Percentiles rank a stretch among this genome's conserved stretches.
phyloP scores from a whole-genome alignment of 768 basidiomycete genomes.

The Boletus reticulatus region DNA sequence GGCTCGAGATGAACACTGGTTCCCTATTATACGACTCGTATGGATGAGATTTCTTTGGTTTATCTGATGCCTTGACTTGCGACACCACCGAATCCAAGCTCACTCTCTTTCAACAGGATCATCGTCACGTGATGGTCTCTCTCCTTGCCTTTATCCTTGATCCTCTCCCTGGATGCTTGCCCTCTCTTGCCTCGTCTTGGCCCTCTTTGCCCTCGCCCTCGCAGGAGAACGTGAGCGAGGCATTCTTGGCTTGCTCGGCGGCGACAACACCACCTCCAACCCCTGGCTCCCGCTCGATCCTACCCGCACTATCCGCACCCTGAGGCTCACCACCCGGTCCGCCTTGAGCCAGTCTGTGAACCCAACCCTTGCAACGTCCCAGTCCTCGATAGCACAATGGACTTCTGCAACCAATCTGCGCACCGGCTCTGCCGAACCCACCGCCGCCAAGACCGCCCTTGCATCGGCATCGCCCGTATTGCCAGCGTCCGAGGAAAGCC shows the following conservation, averaged over 20 bases:
- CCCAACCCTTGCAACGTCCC: neutral
- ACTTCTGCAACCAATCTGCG: neutral
- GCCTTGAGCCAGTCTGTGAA: neutral
- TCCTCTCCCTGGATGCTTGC: neutral
- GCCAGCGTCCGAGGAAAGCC: constrained; percentile 6
- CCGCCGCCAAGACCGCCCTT: neutral
- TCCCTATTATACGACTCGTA: constrained; percentile 62
- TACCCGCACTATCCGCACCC: neutral
- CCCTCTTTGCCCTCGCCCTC: neutral
- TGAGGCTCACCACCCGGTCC: neutral
- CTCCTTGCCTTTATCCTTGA: no score
- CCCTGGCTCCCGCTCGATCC: neutral
- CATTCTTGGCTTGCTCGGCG: constrained; percentile 19
- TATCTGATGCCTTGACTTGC: no score
- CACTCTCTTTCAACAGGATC: no score
- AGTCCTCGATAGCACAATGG: neutral
- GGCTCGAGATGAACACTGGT: constrained; percentile 46
- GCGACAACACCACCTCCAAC: neutral
- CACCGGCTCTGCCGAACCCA: neutral
- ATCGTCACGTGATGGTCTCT: no score
- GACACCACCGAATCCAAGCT: no score
- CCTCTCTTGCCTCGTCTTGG: neutral
- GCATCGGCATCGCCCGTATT: neutral
- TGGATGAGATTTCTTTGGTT: no score
- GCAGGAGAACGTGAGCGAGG: constrained; percentile 2